These are phyloP conservation scores for Hylodesmum podocarpum DNA, from an alignment of 306 rosid genomes.

Conservation along the genomic window DNA sequence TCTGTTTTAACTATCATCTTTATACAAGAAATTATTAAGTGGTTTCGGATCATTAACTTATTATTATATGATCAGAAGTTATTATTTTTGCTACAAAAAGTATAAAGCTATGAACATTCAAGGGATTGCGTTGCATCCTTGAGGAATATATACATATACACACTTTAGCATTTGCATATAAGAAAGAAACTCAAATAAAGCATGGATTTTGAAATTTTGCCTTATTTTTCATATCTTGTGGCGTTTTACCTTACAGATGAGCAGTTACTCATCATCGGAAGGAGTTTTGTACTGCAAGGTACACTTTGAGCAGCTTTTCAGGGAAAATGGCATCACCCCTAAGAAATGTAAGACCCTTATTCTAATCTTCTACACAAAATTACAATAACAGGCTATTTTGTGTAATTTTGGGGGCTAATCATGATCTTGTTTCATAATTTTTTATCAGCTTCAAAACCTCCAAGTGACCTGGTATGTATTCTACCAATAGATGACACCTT, in stretches of 20 bases:
- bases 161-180: neutral
- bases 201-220: neutral
- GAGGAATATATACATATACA: no score
- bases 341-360: slow-evolving; percentile 46
- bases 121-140: neutral
- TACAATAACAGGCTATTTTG: neutral
- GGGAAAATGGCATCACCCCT: slow-evolving; percentile 41
- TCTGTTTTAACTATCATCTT: no score
- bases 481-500: neutral
- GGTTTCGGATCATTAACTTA: no score
- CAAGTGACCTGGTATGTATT: slow-evolving; percentile 48
- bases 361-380: neutral
- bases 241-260: slow-evolving; percentile 43
- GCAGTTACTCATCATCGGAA: slow-evolving; percentile 59
- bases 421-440: slow-evolving; percentile 28
- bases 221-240: neutral
- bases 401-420: slow-evolving; percentile 11
- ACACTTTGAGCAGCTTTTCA: slow-evolving; percentile 72
- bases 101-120: no score
- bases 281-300: slow-evolving; percentile 71
- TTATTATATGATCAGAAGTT: no score
- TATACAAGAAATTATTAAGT: no score
- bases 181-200: neutral
- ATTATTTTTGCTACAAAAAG: no score
- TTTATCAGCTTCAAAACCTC: slow-evolving; percentile 49